Percentiles rank a stretch among this genome's conserved stretches.
These are phyloP conservation scores for Silene noctiflora DNA, from an alignment of 179 eudicot species.

Conservation along the genomic window DNA sequence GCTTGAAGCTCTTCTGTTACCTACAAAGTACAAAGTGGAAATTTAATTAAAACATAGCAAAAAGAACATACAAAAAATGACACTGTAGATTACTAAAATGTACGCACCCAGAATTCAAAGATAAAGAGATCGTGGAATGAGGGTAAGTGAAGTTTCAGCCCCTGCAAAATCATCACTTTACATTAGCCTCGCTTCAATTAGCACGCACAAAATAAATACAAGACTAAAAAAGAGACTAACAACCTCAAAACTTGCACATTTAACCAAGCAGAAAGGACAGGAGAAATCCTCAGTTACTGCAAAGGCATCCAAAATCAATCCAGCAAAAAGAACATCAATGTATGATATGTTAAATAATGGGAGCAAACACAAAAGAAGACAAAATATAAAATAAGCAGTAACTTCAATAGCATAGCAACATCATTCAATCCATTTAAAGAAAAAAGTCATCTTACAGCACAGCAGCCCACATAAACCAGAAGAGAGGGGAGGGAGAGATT, in stretches of 20 bases:
- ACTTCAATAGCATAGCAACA: background rate
- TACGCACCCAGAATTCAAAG: constrained; percentile 85
- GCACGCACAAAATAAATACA: background rate
- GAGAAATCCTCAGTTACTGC: constrained; percentile 93
- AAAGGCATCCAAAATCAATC: constrained; percentile 17
- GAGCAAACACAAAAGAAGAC: background rate
- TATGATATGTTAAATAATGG: background rate
- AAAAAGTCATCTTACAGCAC: no score
- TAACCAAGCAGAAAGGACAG: constrained; percentile 92
- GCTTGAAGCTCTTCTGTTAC: constrained; percentile 77
- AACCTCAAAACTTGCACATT: constrained; percentile 89
- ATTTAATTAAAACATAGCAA: background rate
- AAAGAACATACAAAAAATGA: constrained; percentile 3
- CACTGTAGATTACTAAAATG: constrained; percentile 15
- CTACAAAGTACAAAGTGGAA: constrained; percentile 35
- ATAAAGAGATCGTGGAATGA: constrained; percentile 77
- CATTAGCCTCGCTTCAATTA: background rate
- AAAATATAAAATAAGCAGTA: background rate
- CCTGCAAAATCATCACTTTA: constrained; percentile 40
- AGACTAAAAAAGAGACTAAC: constrained; percentile 11
- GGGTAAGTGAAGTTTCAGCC: constrained; percentile 61
- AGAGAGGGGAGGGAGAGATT: background rate
- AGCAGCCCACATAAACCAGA: background rate
- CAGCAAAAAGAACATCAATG: background rate
- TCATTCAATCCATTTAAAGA: no score